Base-by-base conservation (phyloP, 139 green algal species). In the Picochlorum sp. region DNA sequence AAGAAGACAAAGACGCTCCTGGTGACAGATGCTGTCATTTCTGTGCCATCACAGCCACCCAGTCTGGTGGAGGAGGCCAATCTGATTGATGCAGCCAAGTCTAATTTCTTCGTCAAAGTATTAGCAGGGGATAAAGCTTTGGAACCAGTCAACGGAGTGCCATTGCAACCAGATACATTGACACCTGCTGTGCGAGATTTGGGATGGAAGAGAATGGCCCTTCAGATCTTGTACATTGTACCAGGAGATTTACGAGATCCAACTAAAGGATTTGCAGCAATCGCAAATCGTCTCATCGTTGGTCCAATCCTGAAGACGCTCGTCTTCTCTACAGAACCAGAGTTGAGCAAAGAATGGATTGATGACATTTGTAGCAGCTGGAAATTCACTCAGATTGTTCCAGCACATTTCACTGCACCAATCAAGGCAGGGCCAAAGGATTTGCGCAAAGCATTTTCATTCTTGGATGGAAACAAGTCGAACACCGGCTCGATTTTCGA, bases 181-280 rank as follows among this genome's bases (percentile, higher is more conserved):
- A 77, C 71, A 28, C 24, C 70, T 26, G 71, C 69, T 21, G 76
- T 68, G 44, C 16, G 24, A 54, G 49, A 70, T 16, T 57, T 78
- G 28, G 92, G 90, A 7, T 98, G 92, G 92, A 70, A 80, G 28
- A 83, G 92, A 49, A 97, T 95, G 85, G 78, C 77, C 3, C 74
- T 97, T 59, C 86, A 95, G 72, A 88, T 97, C 26, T 74, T 97
- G 9, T 98, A 92, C 79, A 92, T 96, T 26, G 67, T 81, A n/a
- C 78, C 85, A 1, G 60, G 66, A 9, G 74, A 92, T 59, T 75
- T 97, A 47, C 61, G 91, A 5, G 69, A 84, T n/a, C 90, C 90
- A 1, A 60, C 10, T 20, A 59, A 54, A 41, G 60, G 71, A 1
- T 96, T 95, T 62, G 44, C 60, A 7, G 79, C 81, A 4, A 67